Percentiles rank a stretch among this genome's conserved stretches.
phyloP scores from a whole-genome alignment of 805 yeast species.

The Kregervanrija fluxuum region DNA sequence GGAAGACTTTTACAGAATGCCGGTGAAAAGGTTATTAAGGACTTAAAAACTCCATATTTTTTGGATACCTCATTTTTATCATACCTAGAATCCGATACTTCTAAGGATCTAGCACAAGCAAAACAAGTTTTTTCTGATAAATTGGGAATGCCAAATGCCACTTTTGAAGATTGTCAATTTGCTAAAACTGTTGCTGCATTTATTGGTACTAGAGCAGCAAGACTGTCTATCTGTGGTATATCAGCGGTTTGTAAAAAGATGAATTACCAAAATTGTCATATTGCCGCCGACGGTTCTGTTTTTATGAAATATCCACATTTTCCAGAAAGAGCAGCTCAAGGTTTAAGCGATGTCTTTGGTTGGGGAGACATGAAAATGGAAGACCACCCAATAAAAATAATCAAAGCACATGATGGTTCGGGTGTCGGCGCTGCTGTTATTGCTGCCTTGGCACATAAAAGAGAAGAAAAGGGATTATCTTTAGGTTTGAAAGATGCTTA shows the following conservation, averaged over 20 bases:
- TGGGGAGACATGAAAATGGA: slow-evolving; percentile 45
- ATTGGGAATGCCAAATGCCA: slow-evolving; percentile 53
- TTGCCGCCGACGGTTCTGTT: slow-evolving; percentile 98
- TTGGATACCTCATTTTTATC: slow-evolving; percentile 91
- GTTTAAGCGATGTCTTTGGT: slow-evolving; percentile 83
- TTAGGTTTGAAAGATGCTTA: slow-evolving; percentile 39
- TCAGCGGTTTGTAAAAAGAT: slow-evolving; percentile 93
- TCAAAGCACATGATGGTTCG: slow-evolving; percentile 95
- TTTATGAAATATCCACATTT: slow-evolving; percentile 90
- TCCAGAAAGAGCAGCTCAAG: slow-evolving; percentile 89
- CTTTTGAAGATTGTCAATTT: slow-evolving; percentile 75
- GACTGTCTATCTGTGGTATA: slow-evolving; percentile 92
- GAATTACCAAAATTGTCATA: slow-evolving; percentile 67
- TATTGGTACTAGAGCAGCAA: slow-evolving; percentile 90
- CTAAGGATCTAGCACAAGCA: slow-evolving; percentile 75
- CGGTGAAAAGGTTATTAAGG: slow-evolving; percentile 52
- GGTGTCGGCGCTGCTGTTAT: slow-evolving; percentile 99
- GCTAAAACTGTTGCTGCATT: slow-evolving; percentile 78
- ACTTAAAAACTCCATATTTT: slow-evolving; percentile 55
- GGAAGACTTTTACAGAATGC: slow-evolving; percentile 53
- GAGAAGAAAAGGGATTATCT: slow-evolving; percentile 64
- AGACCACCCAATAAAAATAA: slow-evolving; percentile 76
- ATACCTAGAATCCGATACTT: slow-evolving; percentile 81
- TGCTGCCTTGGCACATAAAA: slow-evolving; percentile 86
- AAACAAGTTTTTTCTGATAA: slow-evolving; percentile 54